Percentiles rank a stretch among this genome's conserved stretches.
Conservation (phyloP, 305 asterid genomes). For the Ruellia speciosa region DNA sequence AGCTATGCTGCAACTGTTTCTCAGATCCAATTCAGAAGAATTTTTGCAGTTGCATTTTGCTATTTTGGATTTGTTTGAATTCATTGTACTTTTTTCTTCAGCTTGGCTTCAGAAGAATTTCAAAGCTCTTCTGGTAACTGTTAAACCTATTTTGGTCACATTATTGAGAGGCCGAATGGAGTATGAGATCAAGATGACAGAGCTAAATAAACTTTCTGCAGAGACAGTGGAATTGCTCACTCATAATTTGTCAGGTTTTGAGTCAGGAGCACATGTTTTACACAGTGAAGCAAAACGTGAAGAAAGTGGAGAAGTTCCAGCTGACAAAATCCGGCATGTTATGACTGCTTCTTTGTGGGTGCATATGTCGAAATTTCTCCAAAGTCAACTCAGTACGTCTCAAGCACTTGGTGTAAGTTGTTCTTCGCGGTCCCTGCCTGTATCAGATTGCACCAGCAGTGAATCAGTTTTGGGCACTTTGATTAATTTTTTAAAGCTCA, state of each 20-base stretch:
- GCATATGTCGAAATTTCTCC: conserved; percentile 44
- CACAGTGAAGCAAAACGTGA: conserved; percentile 32
- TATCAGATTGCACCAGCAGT: conserved; percentile 27
- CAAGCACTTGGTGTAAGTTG: conserved; percentile 29
- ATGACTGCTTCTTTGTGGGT: conserved; percentile 64
- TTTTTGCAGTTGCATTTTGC: conserved; percentile 26
- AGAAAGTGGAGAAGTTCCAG: conserved; percentile 42
- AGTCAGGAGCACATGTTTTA: conserved; percentile 29
- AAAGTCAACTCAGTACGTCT: conserved; percentile 42
- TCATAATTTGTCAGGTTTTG: conserved; percentile 33
- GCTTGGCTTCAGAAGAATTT: conserved; percentile 62
- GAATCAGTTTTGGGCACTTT: conserved; percentile 34
- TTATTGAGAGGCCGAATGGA: conserved; percentile 27
- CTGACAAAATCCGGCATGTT: conserved; percentile 46
- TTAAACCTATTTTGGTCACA: conserved; percentile 54
- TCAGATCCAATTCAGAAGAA: conserved; percentile 39
- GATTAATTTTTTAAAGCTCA: conserved; percentile 38
- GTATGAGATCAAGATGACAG: conserved; percentile 38
- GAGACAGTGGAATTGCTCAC: conserved; percentile 43
- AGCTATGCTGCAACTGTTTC: conserved; percentile 61
- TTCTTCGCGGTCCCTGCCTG: conserved; percentile 29
- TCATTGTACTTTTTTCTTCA: conserved; percentile 56
- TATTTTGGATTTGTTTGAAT: conserved; percentile 52
- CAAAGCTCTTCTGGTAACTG: conserved; percentile 43
- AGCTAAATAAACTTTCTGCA: conserved; percentile 25